These are phyloP conservation scores for Tardiomyces blankii DNA, from an alignment of 1,139 yeast genomes.

Conservation along the genomic window DNA sequence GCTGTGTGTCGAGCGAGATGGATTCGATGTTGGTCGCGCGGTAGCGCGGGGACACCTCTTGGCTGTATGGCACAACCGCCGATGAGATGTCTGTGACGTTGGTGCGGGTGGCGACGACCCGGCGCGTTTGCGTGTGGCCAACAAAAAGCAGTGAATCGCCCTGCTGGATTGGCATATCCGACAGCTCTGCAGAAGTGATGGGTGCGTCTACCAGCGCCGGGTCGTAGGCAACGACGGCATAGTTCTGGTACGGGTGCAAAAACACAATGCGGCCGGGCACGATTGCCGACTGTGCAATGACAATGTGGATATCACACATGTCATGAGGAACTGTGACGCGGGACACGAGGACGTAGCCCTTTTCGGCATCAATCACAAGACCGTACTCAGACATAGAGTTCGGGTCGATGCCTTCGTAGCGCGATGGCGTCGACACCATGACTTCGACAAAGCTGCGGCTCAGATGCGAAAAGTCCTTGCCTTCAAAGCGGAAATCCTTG, in stretches of 20 bases:
- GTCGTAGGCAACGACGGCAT: slow-evolving; percentile 76
- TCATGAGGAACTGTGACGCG: slow-evolving; percentile 78
- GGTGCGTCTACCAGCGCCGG: slow-evolving; percentile 58
- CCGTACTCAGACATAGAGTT: slow-evolving; percentile 61
- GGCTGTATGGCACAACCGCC: slow-evolving; percentile 59
- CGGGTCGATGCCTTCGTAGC: slow-evolving; percentile 64
- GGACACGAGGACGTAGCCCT: slow-evolving; percentile 73
- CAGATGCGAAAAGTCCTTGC: slow-evolving; percentile 39
- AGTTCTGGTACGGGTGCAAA: slow-evolving; percentile 81
- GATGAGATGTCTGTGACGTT: slow-evolving; percentile 68
- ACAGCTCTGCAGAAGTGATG: slow-evolving; percentile 52
- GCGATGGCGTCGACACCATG: slow-evolving; percentile 50
- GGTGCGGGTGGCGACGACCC: slow-evolving; percentile 67
- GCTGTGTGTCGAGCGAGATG: slow-evolving; percentile 59
- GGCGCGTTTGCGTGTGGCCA: slow-evolving; percentile 64
- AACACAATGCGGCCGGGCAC: slow-evolving; percentile 75
- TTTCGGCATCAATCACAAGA: slow-evolving; percentile 64
- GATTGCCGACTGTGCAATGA: slow-evolving; percentile 78
- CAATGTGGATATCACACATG: slow-evolving; percentile 63
- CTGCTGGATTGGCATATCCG: slow-evolving; percentile 48
- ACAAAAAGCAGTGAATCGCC: slow-evolving; percentile 69
- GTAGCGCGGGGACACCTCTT: slow-evolving; percentile 58
- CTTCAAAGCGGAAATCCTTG: slow-evolving; percentile 56
- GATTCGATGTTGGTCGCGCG: slow-evolving; percentile 80
- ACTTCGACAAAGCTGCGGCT: slow-evolving; percentile 58